These are phyloP conservation scores for Pichia inconspicua DNA, from an alignment of 1,139 yeast species.

Conservation along the genomic window DNA sequence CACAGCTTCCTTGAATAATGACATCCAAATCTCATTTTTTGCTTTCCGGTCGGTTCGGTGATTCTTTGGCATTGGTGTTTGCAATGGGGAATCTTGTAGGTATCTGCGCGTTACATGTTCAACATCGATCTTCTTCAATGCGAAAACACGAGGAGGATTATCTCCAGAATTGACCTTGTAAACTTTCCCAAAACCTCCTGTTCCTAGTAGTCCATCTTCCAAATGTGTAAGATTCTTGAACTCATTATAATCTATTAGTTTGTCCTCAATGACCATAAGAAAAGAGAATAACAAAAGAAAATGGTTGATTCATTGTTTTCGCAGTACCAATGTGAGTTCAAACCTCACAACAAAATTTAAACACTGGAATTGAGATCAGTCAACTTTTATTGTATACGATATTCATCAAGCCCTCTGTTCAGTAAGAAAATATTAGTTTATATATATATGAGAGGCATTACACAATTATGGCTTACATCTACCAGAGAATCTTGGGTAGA, in stretches of 20 bases:
- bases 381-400: background rate
- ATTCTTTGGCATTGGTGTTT: background rate
- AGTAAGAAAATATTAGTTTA: background rate
- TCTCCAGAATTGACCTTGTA: slow-evolving; percentile 51
- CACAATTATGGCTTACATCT: slow-evolving; percentile 78
- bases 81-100: slow-evolving; percentile 17
- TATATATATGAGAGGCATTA: background rate
- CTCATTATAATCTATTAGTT: background rate
- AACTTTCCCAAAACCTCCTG: slow-evolving; percentile 76
- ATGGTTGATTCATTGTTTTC: too few species aligned
- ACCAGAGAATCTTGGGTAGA: slow-evolving; percentile 96
- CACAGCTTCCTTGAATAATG: slow-evolving; percentile 74
- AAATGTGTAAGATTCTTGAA: background rate
- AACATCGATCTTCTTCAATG: slow-evolving; percentile 73
- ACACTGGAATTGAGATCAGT: background rate
- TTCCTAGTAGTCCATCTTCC: slow-evolving; percentile 36
- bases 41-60: background rate
- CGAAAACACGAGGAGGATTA: slow-evolving; percentile 55
- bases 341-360: too few species aligned
- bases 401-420: too few species aligned
- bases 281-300: too few species aligned
- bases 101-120: slow-evolving; percentile 30
- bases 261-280: background rate
- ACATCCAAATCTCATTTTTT: slow-evolving; percentile 5
- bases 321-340: too few species aligned